A percentile compares a stretch with the other conserved stretches of the same genome.
Conservation (phyloP, 1,284 basidiomycete genomes). For the Cryptococcus hybrid region DNA sequence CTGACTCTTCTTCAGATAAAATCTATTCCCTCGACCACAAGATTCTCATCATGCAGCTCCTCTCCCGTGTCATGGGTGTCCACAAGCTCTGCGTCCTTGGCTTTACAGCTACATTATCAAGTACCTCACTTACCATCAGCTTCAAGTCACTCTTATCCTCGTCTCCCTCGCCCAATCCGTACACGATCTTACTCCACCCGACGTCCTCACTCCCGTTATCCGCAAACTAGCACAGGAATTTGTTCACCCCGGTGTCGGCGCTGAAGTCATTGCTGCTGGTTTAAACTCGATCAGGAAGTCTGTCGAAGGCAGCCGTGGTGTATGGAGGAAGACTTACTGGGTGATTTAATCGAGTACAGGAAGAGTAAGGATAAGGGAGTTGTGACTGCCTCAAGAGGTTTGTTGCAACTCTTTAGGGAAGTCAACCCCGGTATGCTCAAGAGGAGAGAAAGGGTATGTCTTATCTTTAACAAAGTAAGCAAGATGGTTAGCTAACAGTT, state of each 20-base stretch:
- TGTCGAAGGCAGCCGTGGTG: slow-evolving; percentile 92
- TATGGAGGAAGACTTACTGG: slow-evolving; percentile 86
- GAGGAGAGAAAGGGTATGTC: slow-evolving; percentile 67
- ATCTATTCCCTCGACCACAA: slow-evolving; percentile 94
- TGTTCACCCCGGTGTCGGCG: slow-evolving; percentile 92
- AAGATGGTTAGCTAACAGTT: neutral
- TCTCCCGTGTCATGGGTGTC: slow-evolving; percentile 89
- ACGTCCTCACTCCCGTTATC: slow-evolving; percentile 84
- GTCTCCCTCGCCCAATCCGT: slow-evolving; percentile 94
- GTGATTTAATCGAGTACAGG: slow-evolving; percentile 90
- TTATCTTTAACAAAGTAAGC: slow-evolving; percentile 1
- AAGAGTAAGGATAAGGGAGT: slow-evolving; percentile 96
- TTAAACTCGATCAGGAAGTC: slow-evolving; percentile 94
- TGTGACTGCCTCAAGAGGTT: slow-evolving; percentile 77
- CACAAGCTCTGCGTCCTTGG: slow-evolving; percentile 92
- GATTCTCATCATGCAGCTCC: slow-evolving; percentile 94
- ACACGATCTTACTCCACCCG: slow-evolving; percentile 93
- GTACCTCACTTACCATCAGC: slow-evolving; percentile 90
- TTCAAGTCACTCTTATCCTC: slow-evolving; percentile 90
- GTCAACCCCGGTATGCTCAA: slow-evolving; percentile 94
- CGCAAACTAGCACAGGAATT: slow-evolving; percentile 94
- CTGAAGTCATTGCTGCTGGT: slow-evolving; percentile 93
- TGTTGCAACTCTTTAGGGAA: slow-evolving; percentile 91
- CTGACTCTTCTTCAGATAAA: slow-evolving; percentile 61
- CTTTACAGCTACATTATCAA: slow-evolving; percentile 94